Evolutionary conservation across 2,329 filamentous ascomycete genomes (phyloP), one percentile per base, ranked within the genome.

Genomic region (Epichloe sylvatica): DNA sequence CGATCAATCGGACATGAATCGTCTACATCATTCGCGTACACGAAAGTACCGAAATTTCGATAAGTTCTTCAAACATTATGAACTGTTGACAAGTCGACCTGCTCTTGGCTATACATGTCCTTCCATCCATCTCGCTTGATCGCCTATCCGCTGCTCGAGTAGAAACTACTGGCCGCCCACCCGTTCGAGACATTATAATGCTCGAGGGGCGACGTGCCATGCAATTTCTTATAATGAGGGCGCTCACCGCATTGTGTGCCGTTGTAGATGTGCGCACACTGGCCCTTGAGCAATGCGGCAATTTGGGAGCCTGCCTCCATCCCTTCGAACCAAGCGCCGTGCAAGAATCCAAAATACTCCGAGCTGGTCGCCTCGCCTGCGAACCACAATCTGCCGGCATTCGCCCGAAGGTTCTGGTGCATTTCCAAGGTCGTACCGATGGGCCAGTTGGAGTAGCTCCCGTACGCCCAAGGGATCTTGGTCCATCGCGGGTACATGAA

Each of bases 361-460:
- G 77, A 70, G 40, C 75, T 80, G 0, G 74, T 82, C 2, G 75
- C 76, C 59, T 85, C 81, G 0, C 81, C 81, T 0, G 81, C 80
- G 53, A 83, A 85, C 67, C 74, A 83, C 3, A 85, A 60, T 0
- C 77, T 64, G 8, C 71, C 72, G 0, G 81, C 63, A 52, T 83
- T 83, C n/a, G 80, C 78, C 1, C 81, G 74, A 11, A 85, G 67
- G 54, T 85, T 84, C 59, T 84, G 76, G 55, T 85, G 81, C 66
- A 72, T 77, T 57, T 83, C 76, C 0, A 85, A 66, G 0, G 76
- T 80, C 41, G 78, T 78, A 0, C 76, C 76, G 0, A 73, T 65
- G 0, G 81, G 81, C 82, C 81, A 85, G 60, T 84, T 84, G 37
- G 77, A 80, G 63, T 83, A 85, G 21, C 74, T 80, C 3, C 81